Conservation (phyloP, 805 yeast species). For the Aciculoconidium aculeatum region DNA sequence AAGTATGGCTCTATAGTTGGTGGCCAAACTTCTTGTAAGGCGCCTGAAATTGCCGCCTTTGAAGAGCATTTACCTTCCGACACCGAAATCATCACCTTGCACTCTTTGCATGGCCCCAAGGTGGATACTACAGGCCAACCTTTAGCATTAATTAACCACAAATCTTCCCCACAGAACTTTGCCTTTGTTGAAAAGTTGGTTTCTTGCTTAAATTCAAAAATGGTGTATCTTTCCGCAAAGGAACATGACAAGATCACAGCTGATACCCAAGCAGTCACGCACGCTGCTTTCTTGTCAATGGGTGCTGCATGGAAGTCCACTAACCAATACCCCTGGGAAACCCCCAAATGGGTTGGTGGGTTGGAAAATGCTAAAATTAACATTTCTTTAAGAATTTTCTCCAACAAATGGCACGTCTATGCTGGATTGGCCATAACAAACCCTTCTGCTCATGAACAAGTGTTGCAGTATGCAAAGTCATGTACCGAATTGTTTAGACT, state of each 20-base stretch:
- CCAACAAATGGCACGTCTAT: slow-evolving; percentile 97
- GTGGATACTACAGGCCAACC: slow-evolving; percentile 92
- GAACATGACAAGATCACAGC: slow-evolving; percentile 96
- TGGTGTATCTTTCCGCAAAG: slow-evolving; percentile 71
- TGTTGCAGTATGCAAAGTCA: slow-evolving; percentile 81
- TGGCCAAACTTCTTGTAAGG: slow-evolving; percentile 97
- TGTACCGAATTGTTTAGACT: slow-evolving; percentile 77
- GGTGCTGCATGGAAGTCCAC: slow-evolving; percentile 90
- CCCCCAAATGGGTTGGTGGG: slow-evolving; percentile 85
- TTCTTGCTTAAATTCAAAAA: slow-evolving; percentile 69
- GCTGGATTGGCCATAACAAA: slow-evolving; percentile 96
- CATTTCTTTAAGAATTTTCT: slow-evolving; percentile 81
- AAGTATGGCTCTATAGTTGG: slow-evolving; percentile 89
- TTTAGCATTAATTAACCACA: slow-evolving; percentile 74
- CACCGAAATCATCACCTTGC: slow-evolving; percentile 78
- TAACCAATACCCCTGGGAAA: slow-evolving; percentile 88
- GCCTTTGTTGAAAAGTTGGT: slow-evolving; percentile 58
- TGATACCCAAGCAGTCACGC: slow-evolving; percentile 97
- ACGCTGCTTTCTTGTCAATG: slow-evolving; percentile 95
- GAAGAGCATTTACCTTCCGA: slow-evolving; percentile 71
- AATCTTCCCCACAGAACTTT: slow-evolving; percentile 52
- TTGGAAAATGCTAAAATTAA: slow-evolving; percentile 94
- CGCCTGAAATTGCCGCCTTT: slow-evolving; percentile 83
- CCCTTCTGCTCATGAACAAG: slow-evolving; percentile 89
- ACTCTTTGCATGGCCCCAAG: slow-evolving; percentile 91